Evolutionary conservation across 331 rosid genomes (phyloP), one percentile per base, ranked within the genome.

Genomic region (Spiraea crenata): DNA sequence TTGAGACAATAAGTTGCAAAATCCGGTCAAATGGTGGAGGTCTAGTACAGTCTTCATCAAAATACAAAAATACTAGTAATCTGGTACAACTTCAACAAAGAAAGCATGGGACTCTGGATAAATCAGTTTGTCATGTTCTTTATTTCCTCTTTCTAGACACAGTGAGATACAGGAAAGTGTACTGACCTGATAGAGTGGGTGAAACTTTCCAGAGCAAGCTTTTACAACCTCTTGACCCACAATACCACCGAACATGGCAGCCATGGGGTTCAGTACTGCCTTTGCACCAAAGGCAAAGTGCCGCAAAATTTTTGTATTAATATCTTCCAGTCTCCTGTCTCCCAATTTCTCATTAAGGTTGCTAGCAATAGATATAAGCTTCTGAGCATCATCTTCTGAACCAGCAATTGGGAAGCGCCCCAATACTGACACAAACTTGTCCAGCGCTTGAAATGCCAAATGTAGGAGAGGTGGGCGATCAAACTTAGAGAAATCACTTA

Each of bases 231-330:
- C 85, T 78, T 93, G 97, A 73, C 97, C 98, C 38, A 93, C 98
- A 76, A 93, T 84, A 65, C 98, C 98, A 71, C 98, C 98, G 80
- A 93, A 89, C 97, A 93, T 93, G 54, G 98, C 96, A 80, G 98
- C 97, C 98, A 90, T 90, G 57, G 98, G 97, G 74, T 87, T 93
- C 76, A 93, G 82, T 12, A 89, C 97, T 1, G 98, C 98, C 88
- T 72, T 87, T 54, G 98, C 92, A 71, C 98, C 98, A 78, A 85
- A 93, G 66, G 98, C 90, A 74, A 93, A 89, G 69, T 82, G 84
- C 50, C 86, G 80, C 69, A 93, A 52, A 75, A 93, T 87, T 75
- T 90, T 93, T 31, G 92, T 85, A 70, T 89, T 89, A 31, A 90
- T 79, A 72, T 93, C 96, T 15, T 90, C 92, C 50, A 90, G 59